A percentile compares a stretch with the other conserved stretches of the same genome.
These are phyloP conservation scores for Solanum sejunctum DNA, from an alignment of 257 asterid genomes.

Conservation along the genomic window DNA sequence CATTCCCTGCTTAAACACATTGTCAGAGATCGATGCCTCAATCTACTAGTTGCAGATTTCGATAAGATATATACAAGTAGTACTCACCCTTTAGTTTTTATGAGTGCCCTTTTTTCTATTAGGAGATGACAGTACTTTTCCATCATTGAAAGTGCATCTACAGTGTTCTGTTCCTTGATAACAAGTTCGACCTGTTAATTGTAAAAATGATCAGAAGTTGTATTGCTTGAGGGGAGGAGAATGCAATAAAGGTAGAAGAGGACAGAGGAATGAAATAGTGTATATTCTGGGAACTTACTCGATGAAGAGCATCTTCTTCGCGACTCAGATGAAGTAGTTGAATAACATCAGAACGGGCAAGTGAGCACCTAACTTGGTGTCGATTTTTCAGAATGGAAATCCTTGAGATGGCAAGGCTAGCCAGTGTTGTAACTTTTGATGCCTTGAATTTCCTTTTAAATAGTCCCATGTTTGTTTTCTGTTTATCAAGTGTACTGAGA, in stretches of 20 bases:
- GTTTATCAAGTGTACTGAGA: background rate
- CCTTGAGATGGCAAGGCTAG: slow-evolving; percentile 23
- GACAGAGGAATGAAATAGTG: no score
- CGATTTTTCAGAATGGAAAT: slow-evolving; percentile 18
- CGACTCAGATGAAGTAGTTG: slow-evolving; percentile 26
- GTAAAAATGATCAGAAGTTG: background rate
- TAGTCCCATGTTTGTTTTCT: background rate
- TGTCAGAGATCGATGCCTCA: background rate
- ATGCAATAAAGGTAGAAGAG: background rate
- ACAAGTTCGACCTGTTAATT: slow-evolving; percentile 16
- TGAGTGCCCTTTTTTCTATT: slow-evolving; percentile 7
- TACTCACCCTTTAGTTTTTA: slow-evolving; percentile 15
- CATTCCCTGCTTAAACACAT: slow-evolving; percentile 15
- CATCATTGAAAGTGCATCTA: slow-evolving; percentile 20
- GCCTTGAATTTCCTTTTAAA: slow-evolving; percentile 14
- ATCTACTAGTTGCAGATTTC: background rate
- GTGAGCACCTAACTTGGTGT: slow-evolving; percentile 14
- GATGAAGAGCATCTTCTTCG: slow-evolving; percentile 19
- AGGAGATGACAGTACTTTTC: slow-evolving; percentile 18
- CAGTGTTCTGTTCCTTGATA: slow-evolving; percentile 13
- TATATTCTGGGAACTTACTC: slow-evolving; percentile 9
- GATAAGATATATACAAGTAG: background rate
- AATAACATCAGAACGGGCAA: slow-evolving; percentile 20
- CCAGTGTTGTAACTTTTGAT: slow-evolving; percentile 7
- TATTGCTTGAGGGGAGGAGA: background rate